A percentile compares a stretch with the other conserved stretches of the same genome.
phyloP scores from a whole-genome alignment of 805 yeast genomes.

The Kregervanrija delftensis region DNA sequence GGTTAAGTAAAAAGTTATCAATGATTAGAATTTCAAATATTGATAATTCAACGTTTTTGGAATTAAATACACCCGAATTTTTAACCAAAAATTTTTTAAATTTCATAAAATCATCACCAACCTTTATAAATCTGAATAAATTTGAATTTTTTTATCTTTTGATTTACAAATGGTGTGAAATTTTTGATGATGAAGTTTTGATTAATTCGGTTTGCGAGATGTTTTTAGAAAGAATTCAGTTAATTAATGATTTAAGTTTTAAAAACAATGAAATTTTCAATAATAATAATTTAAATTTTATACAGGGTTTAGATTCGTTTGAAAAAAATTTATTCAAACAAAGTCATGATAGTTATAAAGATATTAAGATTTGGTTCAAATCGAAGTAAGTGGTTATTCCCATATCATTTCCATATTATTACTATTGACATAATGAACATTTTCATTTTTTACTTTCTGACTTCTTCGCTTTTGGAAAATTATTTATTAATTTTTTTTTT shows the following conservation, averaged over 20 bases:
- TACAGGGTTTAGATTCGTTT: constrained; percentile 66
- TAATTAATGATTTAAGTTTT: constrained; percentile 60
- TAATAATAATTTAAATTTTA: constrained; percentile 34
- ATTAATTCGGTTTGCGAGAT: constrained; percentile 41
- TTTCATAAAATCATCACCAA: constrained; percentile 64
- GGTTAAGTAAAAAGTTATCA: constrained; percentile 83
- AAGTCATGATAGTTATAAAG: constrained; percentile 37
- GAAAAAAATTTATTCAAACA: constrained; percentile 55
- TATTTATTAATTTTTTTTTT: no score
- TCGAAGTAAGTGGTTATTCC: not conserved
- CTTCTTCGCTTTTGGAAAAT: no score
- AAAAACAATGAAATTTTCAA: constrained; percentile 30
- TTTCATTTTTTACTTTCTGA: no score
- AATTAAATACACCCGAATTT: constrained; percentile 64
- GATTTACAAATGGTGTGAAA: constrained; percentile 68
- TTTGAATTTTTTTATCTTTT: no score
- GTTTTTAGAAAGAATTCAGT: constrained; percentile 58
- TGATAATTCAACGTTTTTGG: constrained; percentile 45
- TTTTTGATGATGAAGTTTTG: constrained; percentile 62
- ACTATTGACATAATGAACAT: no score
- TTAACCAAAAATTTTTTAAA: constrained; percentile 61
- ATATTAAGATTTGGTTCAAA: constrained; percentile 21
- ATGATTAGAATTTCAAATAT: constrained; percentile 28
- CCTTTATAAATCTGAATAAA: no score
- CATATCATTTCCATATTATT: no score